Base-by-base conservation (phyloP, 2,329 filamentous ascomycete genomes). In the Scedosporium aurantiacum region DNA sequence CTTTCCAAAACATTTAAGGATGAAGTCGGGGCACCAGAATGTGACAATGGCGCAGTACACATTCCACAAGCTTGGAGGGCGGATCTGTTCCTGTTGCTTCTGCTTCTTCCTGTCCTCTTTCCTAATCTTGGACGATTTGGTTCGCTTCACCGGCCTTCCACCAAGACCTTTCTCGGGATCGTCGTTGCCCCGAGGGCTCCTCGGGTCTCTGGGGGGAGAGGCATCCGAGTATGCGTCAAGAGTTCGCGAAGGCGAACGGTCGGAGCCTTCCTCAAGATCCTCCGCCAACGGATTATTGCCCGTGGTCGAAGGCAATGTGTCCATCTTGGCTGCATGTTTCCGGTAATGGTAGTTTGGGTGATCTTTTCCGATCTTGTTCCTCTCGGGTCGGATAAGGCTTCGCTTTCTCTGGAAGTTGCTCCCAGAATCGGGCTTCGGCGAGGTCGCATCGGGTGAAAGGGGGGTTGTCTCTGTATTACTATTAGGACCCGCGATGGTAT, bases 281-380 rank as follows among this genome's bases (percentile, higher is more conserved):
- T 97, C 93, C 61, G 89, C 75, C 60, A 96, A 84, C 2, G 92
- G 91, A 68, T 97, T 92, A 67, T 96, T 89, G 63, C 94, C 94
- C 0, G 94, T 97, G 5, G 90, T 89, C 0, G 94, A 97, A 0
- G 95, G 94, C 65, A 91, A 80, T 4, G 91, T 88, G 61, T 87
- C 82, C 91, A 99, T 97, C 65, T 93, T 89, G 68, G 91, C 89
- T 8, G 95, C 91, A 82, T 96, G 92, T 72, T 96, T 89, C 67
- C 91, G 86, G 74, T 99, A 99, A 75, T 97, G 84, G 71, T 97
- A 99, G 73, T 97, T 95, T 14, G 92, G 91, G 71, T 97, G 91
- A 67, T 92, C 89, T 65, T 82, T 86, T 67, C 92, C 89, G 67
- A 96, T 90, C 67, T 89, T 85, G 69, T 88, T 88, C 66, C 94